Percentiles rank a stretch among this genome's conserved stretches.
phyloP scores from a whole-genome alignment of 805 yeast genomes.

The Ogataea henricii region DNA sequence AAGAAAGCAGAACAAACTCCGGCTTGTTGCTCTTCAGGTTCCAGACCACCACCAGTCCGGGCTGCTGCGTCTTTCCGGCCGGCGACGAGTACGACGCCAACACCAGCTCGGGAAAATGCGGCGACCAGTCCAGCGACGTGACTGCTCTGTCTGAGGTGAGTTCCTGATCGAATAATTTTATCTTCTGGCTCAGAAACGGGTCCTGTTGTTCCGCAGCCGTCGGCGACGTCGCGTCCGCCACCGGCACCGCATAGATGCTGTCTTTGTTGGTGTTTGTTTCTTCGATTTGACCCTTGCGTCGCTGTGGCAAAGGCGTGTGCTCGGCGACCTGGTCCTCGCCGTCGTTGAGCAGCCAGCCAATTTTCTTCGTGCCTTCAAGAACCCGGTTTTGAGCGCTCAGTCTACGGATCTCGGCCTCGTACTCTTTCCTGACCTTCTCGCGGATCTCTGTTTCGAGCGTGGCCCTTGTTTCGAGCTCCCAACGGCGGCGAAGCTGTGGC shows the following conservation, averaged over 20 bases:
- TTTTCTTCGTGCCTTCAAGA: conserved; percentile 6
- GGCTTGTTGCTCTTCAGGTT: conserved; percentile 26
- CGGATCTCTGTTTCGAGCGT: conserved; percentile 18
- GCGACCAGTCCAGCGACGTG: conserved; percentile 34
- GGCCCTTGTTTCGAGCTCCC: conserved; percentile 15
- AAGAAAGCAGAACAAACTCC: conserved; percentile 43
- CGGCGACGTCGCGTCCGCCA: neutral
- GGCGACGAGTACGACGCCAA: conserved; percentile 25
- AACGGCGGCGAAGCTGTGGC: conserved; percentile 2
- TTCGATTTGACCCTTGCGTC: conserved; percentile 22
- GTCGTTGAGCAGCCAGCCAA: neutral
- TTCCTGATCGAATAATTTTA: conserved; percentile 5
- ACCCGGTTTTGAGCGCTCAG: conserved; percentile 9
- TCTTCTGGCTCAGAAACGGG: conserved; percentile 9
- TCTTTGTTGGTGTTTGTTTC: conserved; percentile 31
- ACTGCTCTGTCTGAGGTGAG: conserved; percentile 20
- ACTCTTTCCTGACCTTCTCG: conserved; percentile 14
- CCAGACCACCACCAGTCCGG: conserved; percentile 31
- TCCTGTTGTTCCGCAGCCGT: neutral
- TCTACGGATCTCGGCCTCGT: conserved; percentile 9
- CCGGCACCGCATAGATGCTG: conserved; percentile 25
- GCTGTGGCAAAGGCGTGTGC: neutral
- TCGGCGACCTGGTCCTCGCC: neutral
- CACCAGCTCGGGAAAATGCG: conserved; percentile 32
- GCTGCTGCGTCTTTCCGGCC: neutral